Conservation (phyloP, 495 filamentous ascomycete genomes). For the Mytilinidion resinicola region DNA sequence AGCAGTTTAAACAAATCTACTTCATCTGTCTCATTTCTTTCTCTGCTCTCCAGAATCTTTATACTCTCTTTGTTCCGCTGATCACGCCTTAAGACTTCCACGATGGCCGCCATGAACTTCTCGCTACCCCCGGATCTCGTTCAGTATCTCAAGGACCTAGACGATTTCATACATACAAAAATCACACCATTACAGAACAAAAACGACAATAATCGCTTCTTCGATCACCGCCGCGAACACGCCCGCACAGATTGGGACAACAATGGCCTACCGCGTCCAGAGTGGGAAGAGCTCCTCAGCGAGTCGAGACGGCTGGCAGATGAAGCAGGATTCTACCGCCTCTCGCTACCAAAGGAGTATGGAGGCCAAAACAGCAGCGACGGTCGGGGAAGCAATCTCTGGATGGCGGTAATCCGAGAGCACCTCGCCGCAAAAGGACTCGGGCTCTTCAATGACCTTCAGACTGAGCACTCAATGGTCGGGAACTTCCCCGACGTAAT, state of each 20-base stretch:
- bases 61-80: too few species aligned
- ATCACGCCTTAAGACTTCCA: background rate
- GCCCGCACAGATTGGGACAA: conserved; percentile 50
- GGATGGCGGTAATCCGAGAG: conserved; percentile 55
- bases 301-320: conserved; percentile 45
- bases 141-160: conserved; percentile 42
- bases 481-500: conserved; percentile 55
- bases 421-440: conserved; percentile 52
- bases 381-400: conserved; percentile 43
- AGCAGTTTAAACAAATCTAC: too few species aligned
- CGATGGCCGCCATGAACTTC: conserved; percentile 46
- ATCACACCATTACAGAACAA: conserved; percentile 48
- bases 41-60: too few species aligned
- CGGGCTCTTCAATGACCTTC: conserved; percentile 55
- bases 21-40: too few species aligned
- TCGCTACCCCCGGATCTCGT: conserved; percentile 45
- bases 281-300: conserved; percentile 50
- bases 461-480: conserved; percentile 54
- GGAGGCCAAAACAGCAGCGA: conserved; percentile 43
- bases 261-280: conserved; percentile 46
- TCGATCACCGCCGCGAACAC: conserved; percentile 55
- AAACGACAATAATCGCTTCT: conserved; percentile 54
- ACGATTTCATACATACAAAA: conserved; percentile 48
- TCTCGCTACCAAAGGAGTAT: conserved; percentile 49
- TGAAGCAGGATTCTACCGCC: conserved; percentile 51